These are phyloP conservation scores for Talaromyces verruculosus DNA, from an alignment of 2,329 filamentous ascomycete genomes.

Conservation along the genomic window DNA sequence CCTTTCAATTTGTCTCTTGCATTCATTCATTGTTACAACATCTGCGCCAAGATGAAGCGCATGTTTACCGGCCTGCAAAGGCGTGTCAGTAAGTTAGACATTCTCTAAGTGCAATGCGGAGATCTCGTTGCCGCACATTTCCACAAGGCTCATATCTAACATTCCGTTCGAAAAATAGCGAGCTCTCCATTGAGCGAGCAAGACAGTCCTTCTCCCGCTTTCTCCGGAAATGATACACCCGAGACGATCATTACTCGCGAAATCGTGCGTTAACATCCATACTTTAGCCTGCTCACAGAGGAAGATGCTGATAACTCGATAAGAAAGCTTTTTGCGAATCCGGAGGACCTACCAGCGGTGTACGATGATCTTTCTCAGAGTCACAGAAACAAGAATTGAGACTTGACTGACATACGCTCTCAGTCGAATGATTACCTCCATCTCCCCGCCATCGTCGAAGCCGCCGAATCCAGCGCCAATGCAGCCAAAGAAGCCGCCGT, in stretches of 20 bases:
- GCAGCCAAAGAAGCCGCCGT: conserved; percentile 80
- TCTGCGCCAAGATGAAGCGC: conserved; percentile 20
- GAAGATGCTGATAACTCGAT: conserved; percentile 11
- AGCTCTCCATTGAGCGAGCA: conserved; percentile 25
- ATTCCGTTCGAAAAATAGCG: conserved; percentile 23
- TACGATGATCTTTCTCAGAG: conserved; percentile 33
- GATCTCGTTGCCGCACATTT: not conserved
- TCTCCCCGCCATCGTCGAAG: conserved; percentile 89
- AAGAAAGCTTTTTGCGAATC: conserved; percentile 82
- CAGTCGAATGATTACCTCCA: conserved; percentile 88
- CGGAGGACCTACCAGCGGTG: conserved; percentile 58
- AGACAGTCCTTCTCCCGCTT: conserved; percentile 9
- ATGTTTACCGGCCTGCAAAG: conserved; percentile 22
- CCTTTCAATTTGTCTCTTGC: not conserved
- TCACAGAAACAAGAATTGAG: too few species aligned
- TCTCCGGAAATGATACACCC: conserved; percentile 34
- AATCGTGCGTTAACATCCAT: conserved; percentile 35
- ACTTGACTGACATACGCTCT: conserved; percentile 15
- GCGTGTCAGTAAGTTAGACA: conserved; percentile 14
- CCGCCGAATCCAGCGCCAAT: conserved; percentile 84
- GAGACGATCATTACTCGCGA: conserved; percentile 43
- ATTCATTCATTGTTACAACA: not conserved
- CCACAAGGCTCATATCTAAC: conserved; percentile 8
- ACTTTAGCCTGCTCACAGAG: not conserved
- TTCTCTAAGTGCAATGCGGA: not conserved